Percentiles rank a stretch among this genome's conserved stretches.
Conservation (phyloP, 768 basidiomycete genomes). For the Daedaleopsis sinensis region DNA sequence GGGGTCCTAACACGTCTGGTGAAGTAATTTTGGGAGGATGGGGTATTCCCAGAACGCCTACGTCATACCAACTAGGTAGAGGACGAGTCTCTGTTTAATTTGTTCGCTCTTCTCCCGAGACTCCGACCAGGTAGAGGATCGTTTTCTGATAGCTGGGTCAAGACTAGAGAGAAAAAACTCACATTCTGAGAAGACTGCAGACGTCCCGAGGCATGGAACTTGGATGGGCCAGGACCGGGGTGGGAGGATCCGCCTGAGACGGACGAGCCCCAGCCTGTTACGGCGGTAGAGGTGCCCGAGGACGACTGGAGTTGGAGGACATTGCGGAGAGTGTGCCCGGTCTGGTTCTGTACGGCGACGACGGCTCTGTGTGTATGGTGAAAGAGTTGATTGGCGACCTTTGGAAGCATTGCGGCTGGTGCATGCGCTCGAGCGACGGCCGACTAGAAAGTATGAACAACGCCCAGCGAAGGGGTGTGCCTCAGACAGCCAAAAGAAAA, state of each 20-base stretch:
- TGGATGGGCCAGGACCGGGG: conserved; percentile 72
- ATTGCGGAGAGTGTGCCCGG: conserved; percentile 68
- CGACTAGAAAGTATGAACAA: not conserved
- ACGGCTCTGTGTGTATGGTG: conserved; percentile 78
- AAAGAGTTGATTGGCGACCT: conserved; percentile 78
- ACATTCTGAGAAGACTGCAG: conserved; percentile 74
- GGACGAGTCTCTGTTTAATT: no score
- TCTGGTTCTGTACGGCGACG: conserved; percentile 74
- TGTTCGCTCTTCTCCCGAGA: no score
- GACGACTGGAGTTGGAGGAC: conserved; percentile 70
- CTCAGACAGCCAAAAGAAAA: no score
- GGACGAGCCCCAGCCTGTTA: conserved; percentile 49
- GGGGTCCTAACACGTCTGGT: no score
- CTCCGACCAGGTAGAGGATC: no score
- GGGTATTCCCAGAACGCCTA: no score
- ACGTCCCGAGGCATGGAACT: conserved; percentile 70
- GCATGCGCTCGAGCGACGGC: conserved; percentile 17
- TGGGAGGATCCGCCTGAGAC: conserved; percentile 52
- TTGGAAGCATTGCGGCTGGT: conserved; percentile 65
- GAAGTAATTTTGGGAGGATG: no score
- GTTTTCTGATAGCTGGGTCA: no score
- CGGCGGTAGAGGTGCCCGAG: conserved; percentile 41
- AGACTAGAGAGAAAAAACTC: conserved; percentile 35
- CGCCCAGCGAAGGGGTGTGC: no score
- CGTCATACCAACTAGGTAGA: no score